Evolutionary conservation across 129 eudicot genomes (phyloP), one percentile per base, ranked within the genome.

Genomic region (Saussurea involucrata): DNA sequence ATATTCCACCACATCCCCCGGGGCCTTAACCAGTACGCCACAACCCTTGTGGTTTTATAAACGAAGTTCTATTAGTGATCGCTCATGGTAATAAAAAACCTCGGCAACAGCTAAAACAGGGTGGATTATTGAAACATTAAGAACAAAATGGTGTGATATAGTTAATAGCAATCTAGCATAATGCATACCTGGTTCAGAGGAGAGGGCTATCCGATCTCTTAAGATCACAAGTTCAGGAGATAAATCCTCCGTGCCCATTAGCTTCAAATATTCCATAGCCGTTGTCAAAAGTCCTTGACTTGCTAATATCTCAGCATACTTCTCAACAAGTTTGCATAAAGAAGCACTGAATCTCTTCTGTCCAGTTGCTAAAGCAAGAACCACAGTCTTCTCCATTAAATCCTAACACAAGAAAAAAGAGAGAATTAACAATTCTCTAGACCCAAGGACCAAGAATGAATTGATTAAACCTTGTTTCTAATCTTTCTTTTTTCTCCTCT

Each of bases 311-410:
- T 95, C 98, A 75, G 96, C 96, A 85, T 91, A 95, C 76, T 89
- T 95, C 84, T 95, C 98, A 72, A 95, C 93, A 66, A 95, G 96
- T 79, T 88, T 91, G 83, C 93, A 91, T 70, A 95, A 42, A 71
- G 92, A 89, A 84, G 92, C 93, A 73, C 97, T 95, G 78, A 91
- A 91, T 76, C 83, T 85, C 87, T 91, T 94, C 84, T 91, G 98
- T 18, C 96, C 96, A 73, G 90, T 86, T 37, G 98, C 97, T 91
- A 91, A 83, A 46, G 97, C 98, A 81, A 94, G 87, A 71, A 94
- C 92, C 24, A 94, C 91, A 6, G 96, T 94, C 90, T 94, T 94
- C 80, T 94, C 98, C 98, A 94, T 94, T 37, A 94, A 85, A 89
- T 91, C 93, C 98, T 94, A 71, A 73, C 36, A 73, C 33, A 63